Conservation (phyloP, 2,329 filamentous ascomycete genomes). For the Fusarium longipes region DNA sequence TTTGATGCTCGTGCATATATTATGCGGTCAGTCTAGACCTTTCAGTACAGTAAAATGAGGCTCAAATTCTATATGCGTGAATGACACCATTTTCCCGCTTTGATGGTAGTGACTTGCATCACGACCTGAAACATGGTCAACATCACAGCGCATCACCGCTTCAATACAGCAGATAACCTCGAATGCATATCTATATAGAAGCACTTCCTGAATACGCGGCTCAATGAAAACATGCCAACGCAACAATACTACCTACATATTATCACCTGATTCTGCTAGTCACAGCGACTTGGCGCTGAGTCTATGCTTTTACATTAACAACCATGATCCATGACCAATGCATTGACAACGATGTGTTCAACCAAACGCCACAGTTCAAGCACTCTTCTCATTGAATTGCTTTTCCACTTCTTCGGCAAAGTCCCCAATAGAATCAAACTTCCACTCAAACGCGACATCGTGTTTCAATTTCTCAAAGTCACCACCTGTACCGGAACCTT, state of each 20-base stretch:
- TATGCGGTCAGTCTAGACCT: neutral
- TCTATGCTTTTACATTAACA: neutral
- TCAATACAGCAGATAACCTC: too few species aligned
- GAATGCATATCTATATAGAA: neutral
- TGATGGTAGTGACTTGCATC: neutral
- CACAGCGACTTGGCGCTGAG: neutral
- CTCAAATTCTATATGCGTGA: neutral
- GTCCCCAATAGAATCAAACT: conserved; percentile 14
- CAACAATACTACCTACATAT: neutral
- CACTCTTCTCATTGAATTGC: conserved; percentile 8
- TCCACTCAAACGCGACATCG: conserved; percentile 18
- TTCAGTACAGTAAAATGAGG: neutral
- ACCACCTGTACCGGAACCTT: conserved; percentile 11
- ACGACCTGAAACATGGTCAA: conserved; percentile 12
- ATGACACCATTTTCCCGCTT: neutral
- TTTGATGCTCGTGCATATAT: neutral
- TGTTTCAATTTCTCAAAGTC: conserved; percentile 15
- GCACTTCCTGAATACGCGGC: too few species aligned
- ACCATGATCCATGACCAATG: neutral
- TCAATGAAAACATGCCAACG: neutral
- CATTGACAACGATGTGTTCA: neutral
- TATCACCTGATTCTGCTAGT: neutral
- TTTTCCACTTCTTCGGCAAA: conserved; percentile 23
- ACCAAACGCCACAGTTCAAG: neutral
- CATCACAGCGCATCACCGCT: neutral